Base-by-base conservation (phyloP, 495 filamentous ascomycete species). In the Penicillium crystallinum region DNA sequence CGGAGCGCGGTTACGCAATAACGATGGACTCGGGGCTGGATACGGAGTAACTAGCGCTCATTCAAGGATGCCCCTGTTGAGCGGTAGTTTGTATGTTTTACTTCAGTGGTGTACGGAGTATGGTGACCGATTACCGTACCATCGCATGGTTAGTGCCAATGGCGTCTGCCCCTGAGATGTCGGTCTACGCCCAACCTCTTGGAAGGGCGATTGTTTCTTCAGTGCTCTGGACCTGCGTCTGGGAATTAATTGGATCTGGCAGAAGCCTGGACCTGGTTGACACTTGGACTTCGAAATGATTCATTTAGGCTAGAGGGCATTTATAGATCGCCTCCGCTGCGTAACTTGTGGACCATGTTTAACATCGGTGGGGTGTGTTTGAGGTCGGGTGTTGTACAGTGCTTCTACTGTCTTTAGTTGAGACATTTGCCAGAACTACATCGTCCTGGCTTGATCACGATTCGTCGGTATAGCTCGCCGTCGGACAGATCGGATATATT, bases 1-100 rank as follows among this genome's bases (percentile, higher is more conserved):
- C 49, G 55, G 62, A 62, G 51, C 55, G 61, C 58, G 55, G 55
- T 61, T 64, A 64, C 50, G 42, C 55, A 56, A 61, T 61, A 58
- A 61, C 52, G 9, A 7, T 45, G 33, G 25, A 41, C 41, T 39
- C 39, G 46, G 27, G 19, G 37, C 45, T 6, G 19, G 37, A 33
- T 6, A 27, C 25, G 1, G 10, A 17, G n/a, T 15, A 9, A 37
- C 45, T 48, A 29, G 34, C 11, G 46, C 23, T 19, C 3, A 25
- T 35, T 25, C 23, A 18, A 29, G 46, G 46, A 31, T 48, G 23
- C 7, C 34, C 46, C 21, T 38, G 17, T 15, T 18, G 9, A 10
- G 23, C 23, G 7, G 23, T 31, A 31, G 5, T 31, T 9, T 27
- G 23, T 27, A 27, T 7, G 7, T 27, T 27, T 3, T 3, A 27